A percentile compares a stretch with the other conserved stretches of the same genome.
phyloP scores from a whole-genome alignment of 208 protist genomes.

The Porcisia deanei region DNA sequence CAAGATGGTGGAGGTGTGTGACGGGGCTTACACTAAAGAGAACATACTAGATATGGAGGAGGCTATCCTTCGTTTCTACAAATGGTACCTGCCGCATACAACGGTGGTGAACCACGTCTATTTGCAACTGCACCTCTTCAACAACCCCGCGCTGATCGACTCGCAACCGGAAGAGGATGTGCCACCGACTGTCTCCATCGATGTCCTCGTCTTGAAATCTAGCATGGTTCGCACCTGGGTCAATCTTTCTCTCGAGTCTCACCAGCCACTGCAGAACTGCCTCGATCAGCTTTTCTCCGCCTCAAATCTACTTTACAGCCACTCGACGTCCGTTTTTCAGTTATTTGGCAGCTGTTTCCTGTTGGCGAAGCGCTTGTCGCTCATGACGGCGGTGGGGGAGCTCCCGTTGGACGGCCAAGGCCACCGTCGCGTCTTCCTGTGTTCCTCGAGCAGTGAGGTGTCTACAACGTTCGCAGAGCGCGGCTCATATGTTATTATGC shows the following conservation, averaged over 20 bases:
- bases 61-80: constrained; percentile 70
- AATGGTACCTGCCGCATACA: constrained; percentile 83
- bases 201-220: constrained; percentile 46
- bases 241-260: constrained; percentile 26
- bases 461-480: constrained; percentile 71
- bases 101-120: constrained; percentile 85
- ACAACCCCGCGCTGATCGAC: constrained; percentile 47
- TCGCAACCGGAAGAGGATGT: constrained; percentile 13
- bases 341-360: constrained; percentile 66
- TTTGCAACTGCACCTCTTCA: constrained; percentile 77
- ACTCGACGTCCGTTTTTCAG: constrained; percentile 64
- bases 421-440: constrained; percentile 60
- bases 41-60: constrained; percentile 82
- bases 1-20: constrained; percentile 81
- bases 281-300: constrained; percentile 53
- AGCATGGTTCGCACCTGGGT: constrained; percentile 38
- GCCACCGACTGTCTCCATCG: constrained; percentile 23
- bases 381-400: constrained; percentile 33
- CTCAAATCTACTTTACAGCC: constrained; percentile 40
- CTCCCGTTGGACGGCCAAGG: constrained; percentile 46
- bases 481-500: constrained; percentile 58
- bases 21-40: constrained; percentile 56
- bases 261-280: constrained; percentile 39
- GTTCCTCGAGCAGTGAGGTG: constrained; percentile 46
- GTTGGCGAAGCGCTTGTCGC: constrained; percentile 44